A percentile compares a stretch with the other conserved stretches of the same genome.
Evolutionary conservation across 2,329 filamentous ascomycete genomes (phyloP).

Genomic region (Ceratocystis ficicola): DNA sequence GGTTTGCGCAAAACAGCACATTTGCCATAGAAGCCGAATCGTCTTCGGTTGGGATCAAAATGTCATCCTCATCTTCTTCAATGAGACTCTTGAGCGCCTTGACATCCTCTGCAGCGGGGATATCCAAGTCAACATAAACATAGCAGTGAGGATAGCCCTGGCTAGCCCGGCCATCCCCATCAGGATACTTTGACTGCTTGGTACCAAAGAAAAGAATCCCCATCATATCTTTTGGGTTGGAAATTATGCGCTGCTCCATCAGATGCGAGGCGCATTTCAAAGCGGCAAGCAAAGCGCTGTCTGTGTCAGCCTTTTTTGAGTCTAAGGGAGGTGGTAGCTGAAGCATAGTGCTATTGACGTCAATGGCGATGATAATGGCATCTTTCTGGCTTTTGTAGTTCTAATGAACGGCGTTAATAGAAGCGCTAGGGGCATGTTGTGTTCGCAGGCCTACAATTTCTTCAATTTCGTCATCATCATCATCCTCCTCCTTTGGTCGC

Average conservation of each 20-base stretch:
- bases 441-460: conserved; percentile 40
- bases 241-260: conserved; percentile 98
- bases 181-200: conserved; percentile 65
- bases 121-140: conserved; percentile 72
- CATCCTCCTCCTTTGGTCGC: conserved; percentile 42
- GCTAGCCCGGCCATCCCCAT: conserved; percentile 46
- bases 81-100: conserved; percentile 64
- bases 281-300: conserved; percentile 69
- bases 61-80: conserved; percentile 61
- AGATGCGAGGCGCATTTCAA: conserved; percentile 88
- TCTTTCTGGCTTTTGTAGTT: conserved; percentile 88
- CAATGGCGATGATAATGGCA: conserved; percentile 94
- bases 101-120: conserved; percentile 78
- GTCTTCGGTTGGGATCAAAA: conserved; percentile 48
- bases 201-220: conserved; percentile 88
- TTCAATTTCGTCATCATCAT: conserved; percentile 47
- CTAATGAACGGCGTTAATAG: conserved; percentile 33
- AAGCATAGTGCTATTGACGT: conserved; percentile 83
- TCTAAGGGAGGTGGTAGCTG: conserved; percentile 48
- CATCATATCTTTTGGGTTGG: conserved; percentile 94
- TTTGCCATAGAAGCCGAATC: conserved; percentile 72
- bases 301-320: conserved; percentile 64
- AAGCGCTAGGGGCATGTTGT: neutral
- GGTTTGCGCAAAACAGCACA: conserved; percentile 86
- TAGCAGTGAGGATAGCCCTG: conserved; percentile 83